These are phyloP conservation scores for Populus hybrid DNA, from an alignment of 441 rosid species.

Conservation along the genomic window DNA sequence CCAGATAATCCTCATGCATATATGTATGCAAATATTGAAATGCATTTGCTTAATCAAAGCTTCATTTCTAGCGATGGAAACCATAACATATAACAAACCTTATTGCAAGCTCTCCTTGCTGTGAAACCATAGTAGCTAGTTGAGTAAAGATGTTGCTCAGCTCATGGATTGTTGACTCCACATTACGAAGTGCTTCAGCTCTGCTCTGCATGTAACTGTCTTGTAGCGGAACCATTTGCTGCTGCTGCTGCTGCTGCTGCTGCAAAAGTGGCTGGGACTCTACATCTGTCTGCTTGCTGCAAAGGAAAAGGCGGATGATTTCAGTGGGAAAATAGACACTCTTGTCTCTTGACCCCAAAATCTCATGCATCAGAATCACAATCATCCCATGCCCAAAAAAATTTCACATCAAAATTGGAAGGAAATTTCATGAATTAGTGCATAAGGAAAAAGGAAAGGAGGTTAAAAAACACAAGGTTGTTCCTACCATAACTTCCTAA, in stretches of 20 bases:
- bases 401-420: background rate
- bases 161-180: constrained; percentile 97
- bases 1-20: background rate
- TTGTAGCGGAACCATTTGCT: constrained; percentile 84
- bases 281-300: constrained; percentile 63
- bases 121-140: constrained; percentile 88
- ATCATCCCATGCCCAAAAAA: background rate
- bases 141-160: constrained; percentile 80
- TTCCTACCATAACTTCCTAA: background rate
- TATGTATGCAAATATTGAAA: background rate
- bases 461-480: background rate
- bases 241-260: constrained; percentile 77
- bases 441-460: background rate
- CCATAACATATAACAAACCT: constrained; percentile 43
- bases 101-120: constrained; percentile 93
- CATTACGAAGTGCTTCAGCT: constrained; percentile 87
- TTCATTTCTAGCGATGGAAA: background rate
- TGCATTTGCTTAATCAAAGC: background rate
- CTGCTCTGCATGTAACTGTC: constrained; percentile 94
- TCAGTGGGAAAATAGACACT: background rate
- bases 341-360: background rate
- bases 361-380: background rate
- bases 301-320: constrained; percentile 5
- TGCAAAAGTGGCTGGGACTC: constrained; percentile 71
- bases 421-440: background rate